Evolutionary conservation across 495 filamentous ascomycete species (phyloP).

Genomic region (Podospora comata): DNA sequence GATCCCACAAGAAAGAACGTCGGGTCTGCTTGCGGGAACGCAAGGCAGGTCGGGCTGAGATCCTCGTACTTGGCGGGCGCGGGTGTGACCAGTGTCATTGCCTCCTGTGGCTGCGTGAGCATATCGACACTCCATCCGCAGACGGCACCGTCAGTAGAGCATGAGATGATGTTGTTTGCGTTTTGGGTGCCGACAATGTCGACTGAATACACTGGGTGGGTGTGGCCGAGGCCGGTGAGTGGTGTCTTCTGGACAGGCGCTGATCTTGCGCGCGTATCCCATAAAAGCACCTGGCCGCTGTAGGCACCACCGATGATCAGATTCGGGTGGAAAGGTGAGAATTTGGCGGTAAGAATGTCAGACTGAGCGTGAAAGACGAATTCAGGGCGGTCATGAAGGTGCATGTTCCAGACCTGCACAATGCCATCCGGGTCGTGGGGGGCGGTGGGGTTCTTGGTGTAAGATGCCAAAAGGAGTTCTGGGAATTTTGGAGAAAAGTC

Average conservation of each 20-base stretch:
- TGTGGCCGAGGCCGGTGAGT: constrained; percentile 86
- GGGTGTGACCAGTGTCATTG: constrained; percentile 80
- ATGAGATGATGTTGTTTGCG: constrained; percentile 94
- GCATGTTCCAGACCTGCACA: constrained; percentile 95
- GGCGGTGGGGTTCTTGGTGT: constrained; percentile 93
- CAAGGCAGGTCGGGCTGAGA: constrained; percentile 92
- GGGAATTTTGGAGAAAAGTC: constrained; percentile 94
- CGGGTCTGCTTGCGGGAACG: constrained; percentile 91
- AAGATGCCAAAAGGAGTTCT: constrained; percentile 87
- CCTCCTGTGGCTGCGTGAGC: constrained; percentile 92
- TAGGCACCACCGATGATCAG: constrained; percentile 93
- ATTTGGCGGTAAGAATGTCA: constrained; percentile 91
- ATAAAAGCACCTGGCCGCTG: constrained; percentile 94
- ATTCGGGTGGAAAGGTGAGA: constrained; percentile 95
- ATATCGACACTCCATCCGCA: constrained; percentile 97
- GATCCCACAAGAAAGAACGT: constrained; percentile 97
- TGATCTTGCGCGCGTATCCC: constrained; percentile 88
- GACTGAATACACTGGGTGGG: constrained; percentile 92
- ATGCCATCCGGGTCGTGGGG: constrained; percentile 94
- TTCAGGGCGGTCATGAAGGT: constrained; percentile 88
- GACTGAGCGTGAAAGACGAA: constrained; percentile 95
- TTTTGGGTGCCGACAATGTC: constrained; percentile 97
- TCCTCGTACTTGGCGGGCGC: constrained; percentile 89
- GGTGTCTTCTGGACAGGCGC: constrained; percentile 94
- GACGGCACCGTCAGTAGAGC: constrained; percentile 92